Evolutionary conservation across 2,329 filamentous ascomycete species (phyloP), one percentile per base, ranked within the genome.

Genomic region (Pezicula rhizophila): DNA sequence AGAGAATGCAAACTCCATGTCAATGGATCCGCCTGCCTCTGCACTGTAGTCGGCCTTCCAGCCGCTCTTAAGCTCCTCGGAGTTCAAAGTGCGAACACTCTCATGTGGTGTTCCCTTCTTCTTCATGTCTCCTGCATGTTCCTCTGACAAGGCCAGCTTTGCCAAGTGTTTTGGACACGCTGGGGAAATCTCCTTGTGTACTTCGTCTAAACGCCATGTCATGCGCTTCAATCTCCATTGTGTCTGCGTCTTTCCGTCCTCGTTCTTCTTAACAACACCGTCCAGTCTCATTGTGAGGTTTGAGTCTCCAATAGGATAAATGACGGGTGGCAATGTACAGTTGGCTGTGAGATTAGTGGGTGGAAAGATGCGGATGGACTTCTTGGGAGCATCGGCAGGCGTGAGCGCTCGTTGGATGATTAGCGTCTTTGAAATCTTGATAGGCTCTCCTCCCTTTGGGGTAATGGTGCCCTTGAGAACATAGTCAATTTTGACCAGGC

Each of bases 121-220:
- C 40, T 42, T 20, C 18, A 26, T 26, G 25, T 42, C 25, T 28
- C 15, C 23, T 38, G 35, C 35, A 8, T 62, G 63, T 15, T 66
- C 59, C 14, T 64, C 55, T 4, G 49, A 48, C 49, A 31, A 60
- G 45, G 52, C 77, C 74, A 57, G 78, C 76, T 48, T 80, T 57
- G 79, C 75, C 8, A 76, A 68, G 69, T 97, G 93, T 66, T 85
- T 87, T 33, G 77, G 63, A 71, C 93, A 97, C 15, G 89, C 87
- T 1, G 87, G 84, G 0, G 89, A 88, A 35, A 92, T 75, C 34
- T 85, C 84, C 68, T 84, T 86, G 65, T 89, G 80, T 35, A 83
- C 85, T 74, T 99, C 92, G 64, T 96, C 91, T 46, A 99, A 84
- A 57, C 87, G 83, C 92, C 92, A 99, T 54, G 86, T 89, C 56